Base-by-base conservation (phyloP, 345 rosid genomes). In the Populus deltoides region DNA sequence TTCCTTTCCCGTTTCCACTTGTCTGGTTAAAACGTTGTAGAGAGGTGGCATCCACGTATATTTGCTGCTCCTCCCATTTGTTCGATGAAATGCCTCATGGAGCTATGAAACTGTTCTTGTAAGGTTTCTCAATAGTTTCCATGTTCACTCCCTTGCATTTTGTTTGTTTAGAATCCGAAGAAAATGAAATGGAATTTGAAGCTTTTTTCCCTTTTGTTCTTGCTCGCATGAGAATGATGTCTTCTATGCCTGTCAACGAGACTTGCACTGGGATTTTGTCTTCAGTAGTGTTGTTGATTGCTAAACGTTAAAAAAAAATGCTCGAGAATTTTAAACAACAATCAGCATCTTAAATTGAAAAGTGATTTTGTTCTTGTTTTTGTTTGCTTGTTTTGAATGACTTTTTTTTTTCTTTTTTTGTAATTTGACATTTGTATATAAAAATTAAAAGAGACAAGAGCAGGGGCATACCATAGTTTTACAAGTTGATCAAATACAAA, bases 61-160 rank as follows among this genome's bases (percentile, higher is more conserved):
- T 13, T 13, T 45, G 17, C 5, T 13, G 17, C 11, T 17, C 4
- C 57, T 33, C 25, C 15, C 35, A 53, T 20, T 18, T 73, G 73
- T 76, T 83, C 70, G 86, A 79, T 65, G 39, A 83, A 79, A 79
- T 79, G 83, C 68, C 72, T 70, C 72, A 53, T 10, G 41, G 66
- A 76, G 65, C 6, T 71, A 7, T 45, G 51, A 49, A 10, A 6
- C 20, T 8, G 17, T 41, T 3, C 25, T 15, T 65, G 49, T 24
- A n/a, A 31, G 7, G 53, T 57, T 49, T 20, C 9, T 15, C 25
- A 35, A 47, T 41, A 17, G 43, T 70, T 31, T 18, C 25, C 8
- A 1, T 20, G 47, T 43, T 12, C 0, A 13, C 3, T 45, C 51
- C 49, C 51, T 45, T 41, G 5, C 17, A 45, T 12, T 45, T 45